A percentile compares a stretch with the other conserved stretches of the same genome.
These are phyloP conservation scores for Microdochium paspali DNA, from an alignment of 2,329 filamentous ascomycete genomes.

Conservation along the genomic window DNA sequence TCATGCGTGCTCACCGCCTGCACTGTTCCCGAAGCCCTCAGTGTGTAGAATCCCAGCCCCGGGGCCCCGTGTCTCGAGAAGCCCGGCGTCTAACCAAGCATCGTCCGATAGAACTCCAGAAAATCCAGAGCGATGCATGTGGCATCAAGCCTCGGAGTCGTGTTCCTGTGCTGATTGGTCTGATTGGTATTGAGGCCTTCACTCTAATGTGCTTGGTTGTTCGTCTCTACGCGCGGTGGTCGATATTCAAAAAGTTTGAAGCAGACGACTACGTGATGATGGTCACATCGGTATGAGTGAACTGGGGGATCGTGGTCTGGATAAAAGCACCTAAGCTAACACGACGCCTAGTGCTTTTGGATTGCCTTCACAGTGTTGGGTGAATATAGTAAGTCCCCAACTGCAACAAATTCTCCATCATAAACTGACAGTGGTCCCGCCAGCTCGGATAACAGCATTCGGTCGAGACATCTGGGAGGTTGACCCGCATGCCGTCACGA, in stretches of 20 bases:
- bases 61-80: neutral
- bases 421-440: neutral
- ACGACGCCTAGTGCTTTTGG: conserved; percentile 11
- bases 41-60: conserved; percentile 7
- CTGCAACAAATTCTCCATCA: no score
- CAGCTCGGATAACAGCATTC: conserved; percentile 14
- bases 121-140: conserved; percentile 13
- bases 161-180: conserved; percentile 14
- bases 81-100: conserved; percentile 3
- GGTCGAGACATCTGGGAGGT: conserved; percentile 29
- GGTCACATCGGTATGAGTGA: conserved; percentile 18
- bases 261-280: conserved; percentile 30
- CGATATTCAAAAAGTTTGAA: conserved; percentile 17
- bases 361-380: conserved; percentile 20
- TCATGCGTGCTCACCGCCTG: conserved; percentile 15
- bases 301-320: no score
- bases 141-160: neutral
- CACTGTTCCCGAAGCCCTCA: conserved; percentile 13
- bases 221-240: conserved; percentile 26
- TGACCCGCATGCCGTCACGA: conserved; percentile 12
- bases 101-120: neutral
- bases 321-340: neutral
- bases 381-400: conserved; percentile 15
- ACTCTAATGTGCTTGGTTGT: conserved; percentile 23
- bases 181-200: conserved; percentile 24